Evolutionary conservation across 2,329 filamentous ascomycete species (phyloP), one percentile per base, ranked within the genome.

Genomic region (Scedosporium dehoogii): DNA sequence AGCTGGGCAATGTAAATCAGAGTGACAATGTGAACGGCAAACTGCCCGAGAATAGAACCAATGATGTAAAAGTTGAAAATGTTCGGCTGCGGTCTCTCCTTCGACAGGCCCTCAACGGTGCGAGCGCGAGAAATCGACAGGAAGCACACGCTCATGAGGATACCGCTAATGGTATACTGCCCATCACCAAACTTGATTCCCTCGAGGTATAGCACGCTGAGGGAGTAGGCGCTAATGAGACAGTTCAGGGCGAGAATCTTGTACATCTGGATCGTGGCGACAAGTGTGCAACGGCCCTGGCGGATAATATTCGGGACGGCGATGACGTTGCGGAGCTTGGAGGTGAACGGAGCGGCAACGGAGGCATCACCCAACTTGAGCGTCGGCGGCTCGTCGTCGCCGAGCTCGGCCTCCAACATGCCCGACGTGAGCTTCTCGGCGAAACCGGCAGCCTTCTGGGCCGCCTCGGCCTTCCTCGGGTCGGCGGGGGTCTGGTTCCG

Each of bases 1-100:
- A 91, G 92, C 65, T 88, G 86, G 25, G 93, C 92, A 68, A 99
- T 88, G 76, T 97, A 99, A 72, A 99, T 92, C 58, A 99, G 80
- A 0, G 94, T 97, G 51, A 81, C 87, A 68, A 97, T 96, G 74
- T 99, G 94, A 61, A 99, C 87, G 44, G 93, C 93, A 71, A 99
- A 99, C 75, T 99, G 94, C 60, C 92, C 94, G 41, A 99, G 86
- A 64, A 99, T 94, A 18, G 92, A 97, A 53, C 94, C 93, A 68
- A 99, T 96, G 73, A 99, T 97, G 80, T 99, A 99, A 60, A 92
- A 84, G 78, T 99, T 99, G 82, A 97, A 97, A 72, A 99, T 99
- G 76, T 97, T 97, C 62, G 93, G 92, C 77, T 99, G 94, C 0
- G 94, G 94, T 46, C 94, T 89, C 76, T 99, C 94, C 78, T 97